Base-by-base conservation (phyloP, 306 rosid species). In the Acacia melanoxylon region DNA sequence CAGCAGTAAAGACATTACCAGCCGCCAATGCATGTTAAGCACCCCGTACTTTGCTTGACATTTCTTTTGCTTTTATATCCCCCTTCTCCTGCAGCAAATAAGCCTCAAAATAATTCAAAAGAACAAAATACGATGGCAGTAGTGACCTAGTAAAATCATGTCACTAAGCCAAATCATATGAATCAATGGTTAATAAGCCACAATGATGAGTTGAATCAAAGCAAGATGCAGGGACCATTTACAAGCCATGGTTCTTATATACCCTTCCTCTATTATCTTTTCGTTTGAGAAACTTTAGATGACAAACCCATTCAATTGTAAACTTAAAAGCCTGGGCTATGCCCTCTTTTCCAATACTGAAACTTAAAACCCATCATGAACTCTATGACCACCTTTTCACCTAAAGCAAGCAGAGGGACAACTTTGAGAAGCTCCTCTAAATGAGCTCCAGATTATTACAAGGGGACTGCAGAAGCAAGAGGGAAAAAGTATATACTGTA, bases 1-100 rank as follows among this genome's bases (percentile, higher is more conserved):
- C n/a, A 15, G 41, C 52, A 27, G 4, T 7, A 54, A 44, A 72
- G 46, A 48, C 33, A 10, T 73, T 82, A 81, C 83, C 85, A 24
- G 41, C 58, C n/a, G 45, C 67, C 45, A 72, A 79, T 70, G 77
- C 59, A 76, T 68, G 67, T 86, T 74, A 86, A 56, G 86, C 88
- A 72, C 86, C 86, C 85, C 86, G 92, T 79, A 86, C 86, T 89
- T 92, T 90, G 90, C 88, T 85, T 37, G 94, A 83, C 27, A 77
- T 70, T 37, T 86, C 94, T 84, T 86, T 90, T 46, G 85, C 84
- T 81, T 86, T 92, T 1, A 71, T 52, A 68, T 78, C 92, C 22
- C 85, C 89, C 65, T 85, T 90, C 78, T 82, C 90, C 94, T 90
- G 88, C 81, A 72, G 51, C 42, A 51, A 45, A n/a, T 41, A 59